Conservation (phyloP, 1,284 basidiomycete species). For the Irpex sp. region DNA sequence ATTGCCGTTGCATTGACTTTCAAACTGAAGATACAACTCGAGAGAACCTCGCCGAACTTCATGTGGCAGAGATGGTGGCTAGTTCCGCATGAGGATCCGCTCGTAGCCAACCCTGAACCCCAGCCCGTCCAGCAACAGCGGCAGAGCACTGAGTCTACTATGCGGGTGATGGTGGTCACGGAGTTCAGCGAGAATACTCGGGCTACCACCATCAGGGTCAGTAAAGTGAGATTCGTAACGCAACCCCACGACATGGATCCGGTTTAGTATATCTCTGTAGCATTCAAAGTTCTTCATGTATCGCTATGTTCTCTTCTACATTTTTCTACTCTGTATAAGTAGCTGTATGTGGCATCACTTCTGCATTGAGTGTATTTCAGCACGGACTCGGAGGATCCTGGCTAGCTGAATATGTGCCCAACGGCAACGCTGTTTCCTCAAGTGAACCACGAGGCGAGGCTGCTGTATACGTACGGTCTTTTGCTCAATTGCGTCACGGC, state of each 20-base stretch:
- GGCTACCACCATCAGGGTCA: constrained; percentile 22
- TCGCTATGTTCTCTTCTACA: neutral
- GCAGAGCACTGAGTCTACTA: constrained; percentile 1
- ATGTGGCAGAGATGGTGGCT: constrained; percentile 23
- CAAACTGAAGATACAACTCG: constrained; percentile 18
- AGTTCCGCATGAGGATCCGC: constrained; percentile 6
- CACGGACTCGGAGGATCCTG: too few species aligned
- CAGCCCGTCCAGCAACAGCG: constrained; percentile 16
- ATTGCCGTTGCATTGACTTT: neutral
- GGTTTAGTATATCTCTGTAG: too few species aligned
- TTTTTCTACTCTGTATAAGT: neutral
- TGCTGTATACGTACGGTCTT: too few species aligned
- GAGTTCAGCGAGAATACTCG: constrained; percentile 20
- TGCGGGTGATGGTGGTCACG: constrained; percentile 21
- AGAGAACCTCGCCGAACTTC: constrained; percentile 12
- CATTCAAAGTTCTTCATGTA: too few species aligned
- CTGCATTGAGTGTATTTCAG: too few species aligned
- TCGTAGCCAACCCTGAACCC: constrained; percentile 14
- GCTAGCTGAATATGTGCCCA: too few species aligned
- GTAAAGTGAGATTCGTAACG: constrained; percentile 25
- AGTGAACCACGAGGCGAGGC: too few species aligned
- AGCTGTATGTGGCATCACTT: neutral
- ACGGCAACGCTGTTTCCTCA: too few species aligned
- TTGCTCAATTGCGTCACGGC: too few species aligned
- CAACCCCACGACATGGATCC: constrained; percentile 3